phyloP scores from a whole-genome alignment of 805 yeast genomes.

The Yarrowia divulgata region DNA sequence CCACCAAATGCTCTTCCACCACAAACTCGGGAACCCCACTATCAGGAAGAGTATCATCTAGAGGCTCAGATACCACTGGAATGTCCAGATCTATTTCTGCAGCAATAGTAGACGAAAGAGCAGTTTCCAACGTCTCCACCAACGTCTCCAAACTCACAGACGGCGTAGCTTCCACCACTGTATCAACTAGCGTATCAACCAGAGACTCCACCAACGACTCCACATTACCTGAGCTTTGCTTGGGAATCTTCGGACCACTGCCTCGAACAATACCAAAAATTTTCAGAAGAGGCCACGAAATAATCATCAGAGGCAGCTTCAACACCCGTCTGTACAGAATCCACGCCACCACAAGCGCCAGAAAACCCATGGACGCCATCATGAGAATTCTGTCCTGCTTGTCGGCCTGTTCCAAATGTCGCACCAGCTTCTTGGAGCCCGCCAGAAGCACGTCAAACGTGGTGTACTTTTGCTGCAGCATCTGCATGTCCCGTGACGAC shows the following conservation, averaged over 20 bases:
- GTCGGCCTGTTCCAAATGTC: slow-evolving; percentile 53
- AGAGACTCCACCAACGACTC: background rate
- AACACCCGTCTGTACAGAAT: slow-evolving; percentile 52
- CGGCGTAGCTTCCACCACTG: slow-evolving; percentile 14
- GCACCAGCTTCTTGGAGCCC: slow-evolving; percentile 51
- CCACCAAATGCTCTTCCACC: background rate
- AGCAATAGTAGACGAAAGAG: background rate
- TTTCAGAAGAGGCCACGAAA: slow-evolving; percentile 48
- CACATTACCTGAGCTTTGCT: background rate
- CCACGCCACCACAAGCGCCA: slow-evolving; percentile 51
- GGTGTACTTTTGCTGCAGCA: slow-evolving; percentile 50
- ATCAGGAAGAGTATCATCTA: slow-evolving; percentile 30
- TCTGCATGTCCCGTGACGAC: slow-evolving; percentile 48
- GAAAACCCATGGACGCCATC: slow-evolving; percentile 51
- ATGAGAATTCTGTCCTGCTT: slow-evolving; percentile 51
- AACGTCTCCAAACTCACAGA: slow-evolving; percentile 2
- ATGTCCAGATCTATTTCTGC: background rate
- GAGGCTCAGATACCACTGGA: slow-evolving; percentile 20
- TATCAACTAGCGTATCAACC: slow-evolving; percentile 1
- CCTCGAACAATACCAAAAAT: slow-evolving; percentile 42
- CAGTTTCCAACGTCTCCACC: slow-evolving; percentile 6
- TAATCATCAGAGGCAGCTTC: slow-evolving; percentile 50
- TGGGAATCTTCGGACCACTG: slow-evolving; percentile 13
- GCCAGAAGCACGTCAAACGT: slow-evolving; percentile 51
- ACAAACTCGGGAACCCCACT: background rate